Evolutionary conservation across 108 stramenopile species (phyloP).

Genomic region (Fistulifera pelliculosa): DNA sequence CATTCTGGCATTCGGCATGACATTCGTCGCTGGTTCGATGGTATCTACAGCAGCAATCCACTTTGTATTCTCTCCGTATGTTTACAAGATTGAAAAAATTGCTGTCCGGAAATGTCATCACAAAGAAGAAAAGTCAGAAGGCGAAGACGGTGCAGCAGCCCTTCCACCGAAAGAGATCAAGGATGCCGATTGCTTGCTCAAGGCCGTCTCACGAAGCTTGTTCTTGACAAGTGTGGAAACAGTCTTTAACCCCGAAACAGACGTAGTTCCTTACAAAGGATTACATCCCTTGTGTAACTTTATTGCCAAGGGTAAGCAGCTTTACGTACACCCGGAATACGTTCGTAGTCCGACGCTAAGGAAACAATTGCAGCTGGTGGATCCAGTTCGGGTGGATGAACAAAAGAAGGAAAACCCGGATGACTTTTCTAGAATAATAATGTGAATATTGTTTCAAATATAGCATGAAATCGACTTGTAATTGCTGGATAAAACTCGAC

Average conservation of each 20-base stretch:
- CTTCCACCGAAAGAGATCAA: slow-evolving; percentile 1
- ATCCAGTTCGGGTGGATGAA: not conserved
- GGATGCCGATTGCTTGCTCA: slow-evolving; percentile 11
- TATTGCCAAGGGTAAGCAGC: slow-evolving; percentile 38
- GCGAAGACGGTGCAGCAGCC: not conserved
- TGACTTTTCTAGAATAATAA: too few relatives aligned
- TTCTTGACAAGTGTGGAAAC: slow-evolving; percentile 47
- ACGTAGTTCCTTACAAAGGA: slow-evolving; percentile 41
- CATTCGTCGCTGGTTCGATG: slow-evolving; percentile 49
- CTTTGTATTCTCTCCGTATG: slow-evolving; percentile 79
- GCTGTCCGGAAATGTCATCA: slow-evolving; percentile 13
- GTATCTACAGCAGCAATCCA: slow-evolving; percentile 65
- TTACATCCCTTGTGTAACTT: slow-evolving; percentile 83
- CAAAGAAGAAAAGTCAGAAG: not conserved
- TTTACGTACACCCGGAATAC: slow-evolving; percentile 76
- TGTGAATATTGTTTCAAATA: too few relatives aligned
- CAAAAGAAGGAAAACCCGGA: slow-evolving; percentile 5
- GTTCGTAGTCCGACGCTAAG: slow-evolving; percentile 22
- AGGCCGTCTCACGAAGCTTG: slow-evolving; percentile 58
- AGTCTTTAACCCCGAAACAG: slow-evolving; percentile 59
- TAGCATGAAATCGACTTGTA: too few relatives aligned
- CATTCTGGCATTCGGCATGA: slow-evolving; percentile 54
- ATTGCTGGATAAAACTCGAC: too few relatives aligned
- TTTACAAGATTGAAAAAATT: slow-evolving; percentile 48
- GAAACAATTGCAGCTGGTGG: not conserved